phyloP scores from a whole-genome alignment of 352 stramenopile species.

The Hyphochytrium catenoides region DNA sequence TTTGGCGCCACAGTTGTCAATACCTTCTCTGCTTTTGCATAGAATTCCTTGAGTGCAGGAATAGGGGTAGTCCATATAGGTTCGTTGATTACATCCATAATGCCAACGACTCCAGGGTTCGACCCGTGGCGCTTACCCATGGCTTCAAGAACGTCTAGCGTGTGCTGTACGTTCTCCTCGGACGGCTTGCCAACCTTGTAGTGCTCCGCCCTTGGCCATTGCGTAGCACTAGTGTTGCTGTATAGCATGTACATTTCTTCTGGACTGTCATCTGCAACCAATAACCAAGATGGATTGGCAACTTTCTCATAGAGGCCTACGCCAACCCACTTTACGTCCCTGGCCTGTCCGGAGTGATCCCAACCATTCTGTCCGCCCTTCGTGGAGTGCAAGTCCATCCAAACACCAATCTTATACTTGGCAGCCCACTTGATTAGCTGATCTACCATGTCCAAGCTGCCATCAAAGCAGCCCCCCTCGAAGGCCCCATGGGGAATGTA shows the following conservation, averaged over 20 bases:
- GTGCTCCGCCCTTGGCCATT: no score
- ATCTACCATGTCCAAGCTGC: conserved; percentile 67
- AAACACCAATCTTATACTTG: conserved; percentile 54
- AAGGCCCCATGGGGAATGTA: conserved; percentile 79
- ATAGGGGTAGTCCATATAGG: conserved; percentile 83
- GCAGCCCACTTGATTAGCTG: conserved; percentile 49
- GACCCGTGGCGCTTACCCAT: no score
- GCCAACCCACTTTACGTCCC: conserved; percentile 73
- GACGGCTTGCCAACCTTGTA: no score
- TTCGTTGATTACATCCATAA: conserved; percentile 81
- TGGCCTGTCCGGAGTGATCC: conserved; percentile 71
- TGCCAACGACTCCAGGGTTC: conserved; percentile 67
- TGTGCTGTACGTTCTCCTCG: no score
- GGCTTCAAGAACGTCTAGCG: no score
- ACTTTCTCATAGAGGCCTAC: no score
- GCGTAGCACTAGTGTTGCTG: no score
- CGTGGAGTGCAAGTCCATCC: conserved; percentile 80
- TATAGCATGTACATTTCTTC: no score
- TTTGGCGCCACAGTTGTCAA: conserved; percentile 70
- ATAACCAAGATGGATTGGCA: no score
- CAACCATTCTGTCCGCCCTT: conserved; percentile 84
- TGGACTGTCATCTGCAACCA: no score
- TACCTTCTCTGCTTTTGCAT: conserved; percentile 86
- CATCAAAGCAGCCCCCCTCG: conserved; percentile 71
- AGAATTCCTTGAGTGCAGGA: conserved; percentile 73